phyloP scores from a whole-genome alignment of 805 yeast genomes.

The Ogataea wickerhamii region DNA sequence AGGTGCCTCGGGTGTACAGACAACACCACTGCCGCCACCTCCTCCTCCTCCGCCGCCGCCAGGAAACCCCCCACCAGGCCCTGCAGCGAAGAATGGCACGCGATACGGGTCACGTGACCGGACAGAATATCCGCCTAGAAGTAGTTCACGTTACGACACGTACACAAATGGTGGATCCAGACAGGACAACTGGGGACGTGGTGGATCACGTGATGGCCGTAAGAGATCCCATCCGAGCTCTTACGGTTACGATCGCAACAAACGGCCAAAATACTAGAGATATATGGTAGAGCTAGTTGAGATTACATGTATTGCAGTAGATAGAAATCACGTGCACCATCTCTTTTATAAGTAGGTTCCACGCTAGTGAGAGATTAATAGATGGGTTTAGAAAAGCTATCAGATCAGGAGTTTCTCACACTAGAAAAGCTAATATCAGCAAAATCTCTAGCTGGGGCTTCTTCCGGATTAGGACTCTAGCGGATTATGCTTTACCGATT shows the following conservation, averaged over 20 bases:
- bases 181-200: background rate
- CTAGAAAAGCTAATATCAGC: no score
- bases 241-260: background rate
- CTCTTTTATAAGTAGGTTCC: no score
- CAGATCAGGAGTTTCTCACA: no score
- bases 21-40: constrained; percentile 13
- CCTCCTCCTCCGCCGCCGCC: constrained; percentile 18
- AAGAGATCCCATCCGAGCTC: background rate
- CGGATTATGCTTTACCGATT: no score
- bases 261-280: no score
- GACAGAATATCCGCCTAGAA: background rate
- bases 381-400: no score
- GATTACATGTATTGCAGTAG: no score
- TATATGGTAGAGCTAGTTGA: no score
- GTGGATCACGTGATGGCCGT: background rate
- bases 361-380: no score
- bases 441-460: no score
- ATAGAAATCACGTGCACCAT: no score
- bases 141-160: background rate
- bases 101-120: constrained; percentile 2
- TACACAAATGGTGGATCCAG: background rate
- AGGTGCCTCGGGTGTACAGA: background rate
- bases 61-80: constrained; percentile 9
- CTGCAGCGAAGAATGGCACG: background rate
- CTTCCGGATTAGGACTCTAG: no score